A percentile compares a stretch with the other conserved stretches of the same genome.
phyloP scores from a whole-genome alignment of 1,284 basidiomycete species.

The Sanghuangporus weigelae region DNA sequence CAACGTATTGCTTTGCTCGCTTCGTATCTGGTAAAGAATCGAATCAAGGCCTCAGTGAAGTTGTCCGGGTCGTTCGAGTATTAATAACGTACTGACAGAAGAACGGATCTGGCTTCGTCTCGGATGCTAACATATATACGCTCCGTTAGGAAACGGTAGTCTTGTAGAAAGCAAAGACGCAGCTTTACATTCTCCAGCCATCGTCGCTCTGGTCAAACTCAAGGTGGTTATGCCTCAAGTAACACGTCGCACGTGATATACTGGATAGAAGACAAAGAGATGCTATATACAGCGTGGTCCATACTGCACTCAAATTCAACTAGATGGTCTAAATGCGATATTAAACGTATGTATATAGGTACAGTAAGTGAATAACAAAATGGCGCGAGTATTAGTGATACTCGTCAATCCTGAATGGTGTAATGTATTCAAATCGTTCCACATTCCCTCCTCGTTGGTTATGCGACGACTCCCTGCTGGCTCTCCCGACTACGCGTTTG shows the following conservation, averaged over 20 bases:
- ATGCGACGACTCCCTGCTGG: slow-evolving; percentile 34
- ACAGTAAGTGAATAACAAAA: slow-evolving; percentile 1
- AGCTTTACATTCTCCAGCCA: background rate
- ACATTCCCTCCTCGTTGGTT: slow-evolving; percentile 53
- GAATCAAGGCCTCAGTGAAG: background rate
- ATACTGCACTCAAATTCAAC: too few relatives aligned
- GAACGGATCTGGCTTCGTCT: background rate
- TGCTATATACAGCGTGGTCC: too few relatives aligned
- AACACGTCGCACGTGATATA: background rate
- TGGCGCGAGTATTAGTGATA: slow-evolving; percentile 21
- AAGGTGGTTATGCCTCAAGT: background rate
- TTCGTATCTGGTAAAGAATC: slow-evolving; percentile 18
- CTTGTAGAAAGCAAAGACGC: background rate
- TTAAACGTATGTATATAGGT: background rate
- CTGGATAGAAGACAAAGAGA: background rate
- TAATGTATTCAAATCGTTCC: slow-evolving; percentile 72
- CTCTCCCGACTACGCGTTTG: slow-evolving; percentile 56
- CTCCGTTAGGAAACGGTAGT: background rate
- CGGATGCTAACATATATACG: background rate
- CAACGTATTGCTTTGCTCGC: slow-evolving; percentile 69
- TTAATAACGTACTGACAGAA: slow-evolving; percentile 10
- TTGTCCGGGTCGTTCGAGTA: background rate
- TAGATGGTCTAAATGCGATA: too few relatives aligned
- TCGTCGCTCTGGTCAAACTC: background rate
- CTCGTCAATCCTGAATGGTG: slow-evolving; percentile 53